Evolutionary conservation across 2,329 filamentous ascomycete genomes (phyloP), one percentile per base, ranked within the genome.

Genomic region (Calonectria ilicicola): DNA sequence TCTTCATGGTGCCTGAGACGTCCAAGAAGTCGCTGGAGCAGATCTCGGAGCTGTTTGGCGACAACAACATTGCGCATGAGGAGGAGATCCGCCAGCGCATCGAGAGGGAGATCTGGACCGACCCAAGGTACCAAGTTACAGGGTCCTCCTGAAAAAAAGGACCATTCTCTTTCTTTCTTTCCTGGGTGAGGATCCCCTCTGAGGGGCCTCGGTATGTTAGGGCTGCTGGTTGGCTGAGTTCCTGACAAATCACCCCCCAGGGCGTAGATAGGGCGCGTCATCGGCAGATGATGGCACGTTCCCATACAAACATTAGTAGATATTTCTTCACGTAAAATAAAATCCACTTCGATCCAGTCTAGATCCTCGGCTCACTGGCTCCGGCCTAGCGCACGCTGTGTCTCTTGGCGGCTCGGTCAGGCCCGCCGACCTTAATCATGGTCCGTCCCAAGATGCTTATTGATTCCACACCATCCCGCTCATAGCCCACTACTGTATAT

Each of bases 1-100:
- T 75, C 44, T 77, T 78, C 60, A 32, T 78, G 0, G 76, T 78
- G 5, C 76, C 76, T 2, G 76, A 78, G 44, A 78, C 76, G 0
- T 70, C 75, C 0, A 60, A 62, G 2, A 78, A 78, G 53, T 73
- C 74, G 0, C 23, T 77, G 2, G 76, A 77, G 46, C 76, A 77
- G 49, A 77, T 77, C 38, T 75, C 75, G 8, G 68, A 76, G 26
- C 29, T 77, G 1, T 77, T 77, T 40, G 70, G 75, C 9, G 74
- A 77, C 1, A 35, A 69, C 27, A 12, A 64, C 14, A 67, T 74
- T 19, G 56, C 26, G 2, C 44, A 69, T 8, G 74, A 77, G n/a
- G 74, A 77, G 65, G 68, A 67, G 17, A 67, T 75, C 14, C 42
- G 68, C 3, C 46, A 56, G 40, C 73, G 71, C 12, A 69, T 73